Percentiles rank a stretch among this genome's conserved stretches.
Evolutionary conservation across 1,139 yeast species (phyloP).

Genomic region (Suhomyces taliae): DNA sequence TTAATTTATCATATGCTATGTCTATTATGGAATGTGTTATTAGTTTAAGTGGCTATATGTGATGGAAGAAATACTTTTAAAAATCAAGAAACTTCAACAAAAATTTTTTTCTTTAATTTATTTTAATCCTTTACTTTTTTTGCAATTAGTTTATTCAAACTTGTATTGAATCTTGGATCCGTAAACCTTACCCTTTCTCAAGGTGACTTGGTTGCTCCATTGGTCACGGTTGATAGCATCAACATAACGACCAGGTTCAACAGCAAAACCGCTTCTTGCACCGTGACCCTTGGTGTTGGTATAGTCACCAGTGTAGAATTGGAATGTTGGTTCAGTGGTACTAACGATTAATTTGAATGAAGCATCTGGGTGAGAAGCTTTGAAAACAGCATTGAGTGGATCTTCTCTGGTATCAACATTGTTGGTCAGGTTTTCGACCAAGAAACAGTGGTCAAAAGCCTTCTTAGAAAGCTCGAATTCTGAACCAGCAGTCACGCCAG

Average conservation of each 20-base stretch:
- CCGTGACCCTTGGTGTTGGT: constrained; percentile 38
- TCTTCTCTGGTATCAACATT: constrained; percentile 45
- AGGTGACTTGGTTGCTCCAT: constrained; percentile 53
- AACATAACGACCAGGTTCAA: constrained; percentile 63
- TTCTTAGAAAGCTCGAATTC: constrained; percentile 29
- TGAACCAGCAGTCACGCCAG: constrained; percentile 21
- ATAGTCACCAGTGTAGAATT: constrained; percentile 64
- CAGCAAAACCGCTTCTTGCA: constrained; percentile 58
- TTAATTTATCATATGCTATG: too few species aligned
- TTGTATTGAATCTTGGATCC: constrained; percentile 51
- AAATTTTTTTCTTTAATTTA: background rate
- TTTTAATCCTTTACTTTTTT: background rate
- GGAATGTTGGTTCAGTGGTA: constrained; percentile 70
- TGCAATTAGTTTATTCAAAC: constrained; percentile 11
- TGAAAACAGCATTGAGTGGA: constrained; percentile 38
- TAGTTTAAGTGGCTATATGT: background rate
- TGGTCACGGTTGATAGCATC: constrained; percentile 52
- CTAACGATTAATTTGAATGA: constrained; percentile 42
- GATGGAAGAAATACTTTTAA: background rate
- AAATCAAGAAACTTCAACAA: background rate
- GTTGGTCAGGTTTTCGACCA: constrained; percentile 34
- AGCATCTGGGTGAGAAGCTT: constrained; percentile 51
- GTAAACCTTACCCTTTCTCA: constrained; percentile 53
- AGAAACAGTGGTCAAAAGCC: constrained; percentile 53
- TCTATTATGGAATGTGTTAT: too few species aligned